These are phyloP conservation scores for Ogataea degrootiae DNA, from an alignment of 805 yeast species.

Conservation along the genomic window DNA sequence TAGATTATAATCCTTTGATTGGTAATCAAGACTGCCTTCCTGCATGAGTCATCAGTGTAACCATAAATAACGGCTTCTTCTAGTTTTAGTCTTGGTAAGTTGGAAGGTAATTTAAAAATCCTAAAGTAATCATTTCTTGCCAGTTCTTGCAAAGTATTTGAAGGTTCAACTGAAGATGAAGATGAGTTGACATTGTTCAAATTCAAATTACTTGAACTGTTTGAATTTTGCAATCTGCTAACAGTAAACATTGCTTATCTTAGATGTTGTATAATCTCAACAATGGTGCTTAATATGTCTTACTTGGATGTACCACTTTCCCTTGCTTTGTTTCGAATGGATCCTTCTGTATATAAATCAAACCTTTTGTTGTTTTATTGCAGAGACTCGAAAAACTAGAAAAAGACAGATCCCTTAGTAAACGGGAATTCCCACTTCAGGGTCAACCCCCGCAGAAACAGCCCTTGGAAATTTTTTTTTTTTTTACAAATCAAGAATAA, in stretches of 20 bases:
- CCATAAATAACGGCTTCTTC: constrained; percentile 19
- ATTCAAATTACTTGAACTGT: too few relatives aligned
- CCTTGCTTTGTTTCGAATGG: not conserved
- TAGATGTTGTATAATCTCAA: not conserved
- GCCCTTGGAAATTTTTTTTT: constrained; percentile 5
- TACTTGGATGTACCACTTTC: not conserved
- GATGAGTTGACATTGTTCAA: too few relatives aligned
- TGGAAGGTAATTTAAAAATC: constrained; percentile 51
- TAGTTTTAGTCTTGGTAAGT: constrained; percentile 39
- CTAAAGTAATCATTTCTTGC: constrained; percentile 56
- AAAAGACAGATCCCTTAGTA: not conserved
- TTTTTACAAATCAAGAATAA: not conserved
- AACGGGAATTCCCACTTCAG: constrained; percentile 3
- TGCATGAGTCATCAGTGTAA: constrained; percentile 22
- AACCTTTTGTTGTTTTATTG: too few relatives aligned
- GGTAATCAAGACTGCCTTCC: constrained; percentile 33
- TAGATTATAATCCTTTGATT: constrained; percentile 58
- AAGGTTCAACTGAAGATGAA: not conserved
- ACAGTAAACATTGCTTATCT: constrained; percentile 3
- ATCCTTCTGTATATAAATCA: not conserved
- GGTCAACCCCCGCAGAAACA: constrained; percentile 6
- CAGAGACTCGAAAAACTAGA: too few relatives aligned
- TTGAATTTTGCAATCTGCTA: constrained; percentile 11
- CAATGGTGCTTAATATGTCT: not conserved
- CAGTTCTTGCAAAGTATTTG: constrained; percentile 35